A percentile compares a stretch with the other conserved stretches of the same genome.
Conservation (phyloP, 106 monocot species). For the Hemerocallis citrina region DNA sequence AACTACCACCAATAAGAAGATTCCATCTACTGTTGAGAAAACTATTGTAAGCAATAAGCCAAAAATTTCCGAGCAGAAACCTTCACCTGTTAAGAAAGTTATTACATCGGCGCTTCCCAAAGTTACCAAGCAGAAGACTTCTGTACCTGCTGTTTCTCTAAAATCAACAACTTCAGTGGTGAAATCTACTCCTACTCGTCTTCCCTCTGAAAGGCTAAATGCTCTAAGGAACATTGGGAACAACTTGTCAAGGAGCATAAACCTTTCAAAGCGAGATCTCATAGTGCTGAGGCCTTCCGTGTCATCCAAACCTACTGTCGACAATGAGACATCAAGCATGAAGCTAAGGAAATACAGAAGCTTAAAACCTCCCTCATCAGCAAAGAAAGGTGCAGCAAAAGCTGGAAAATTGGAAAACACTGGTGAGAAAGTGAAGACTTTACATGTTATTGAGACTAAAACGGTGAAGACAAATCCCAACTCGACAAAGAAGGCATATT, state of each 20-base stretch:
- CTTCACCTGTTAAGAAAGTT: slow-evolving; percentile 1
- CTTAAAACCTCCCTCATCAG: slow-evolving; percentile 1
- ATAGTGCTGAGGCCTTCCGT: slow-evolving; percentile 5
- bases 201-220: slow-evolving; percentile 4
- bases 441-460: slow-evolving; percentile 20
- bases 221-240: slow-evolving; percentile 9
- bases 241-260: slow-evolving; percentile 2
- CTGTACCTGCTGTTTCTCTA: neutral
- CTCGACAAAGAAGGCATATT: neutral
- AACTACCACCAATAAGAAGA: no score
- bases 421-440: slow-evolving; percentile 13
- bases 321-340: neutral
- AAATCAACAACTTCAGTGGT: neutral
- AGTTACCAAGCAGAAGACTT: neutral
- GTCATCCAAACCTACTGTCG: slow-evolving; percentile 6
- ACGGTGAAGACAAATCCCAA: neutral
- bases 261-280: neutral
- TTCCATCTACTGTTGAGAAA: neutral
- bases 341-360: slow-evolving; percentile 12
- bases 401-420: slow-evolving; percentile 6
- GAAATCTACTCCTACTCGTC: slow-evolving; percentile 9
- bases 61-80: slow-evolving; percentile 6
- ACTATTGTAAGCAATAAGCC: neutral
- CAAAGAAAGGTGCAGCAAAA: slow-evolving; percentile 12
- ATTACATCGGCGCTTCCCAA: neutral